Evolutionary conservation across 768 basidiomycete genomes (phyloP), one percentile per base, ranked within the genome.

Genomic region (Hericium alpestre): DNA sequence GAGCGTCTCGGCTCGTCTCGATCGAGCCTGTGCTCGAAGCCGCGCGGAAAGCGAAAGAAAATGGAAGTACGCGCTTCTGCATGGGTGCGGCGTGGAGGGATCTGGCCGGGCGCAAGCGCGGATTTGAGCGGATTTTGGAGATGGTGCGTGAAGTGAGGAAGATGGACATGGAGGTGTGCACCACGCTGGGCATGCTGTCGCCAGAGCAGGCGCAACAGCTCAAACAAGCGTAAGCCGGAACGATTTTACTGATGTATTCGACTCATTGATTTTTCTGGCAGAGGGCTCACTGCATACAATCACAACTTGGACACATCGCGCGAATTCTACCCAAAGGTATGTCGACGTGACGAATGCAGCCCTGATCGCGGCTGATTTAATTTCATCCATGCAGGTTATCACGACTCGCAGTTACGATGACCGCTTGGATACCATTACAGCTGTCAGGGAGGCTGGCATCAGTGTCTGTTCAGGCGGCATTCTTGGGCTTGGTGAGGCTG

Each of bases 21-120:
- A 73, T 97, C 51, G 93, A 92, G 65, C 93, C 94, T 16, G 95
- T 98, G 15, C 74, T 99, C 9, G 86, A 87, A 65, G 95, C 93
- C 27, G 95, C 95, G 20, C 81, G 90, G 12, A 86, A 87, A 67
- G 95, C 95, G 23, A 98, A 96, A 67, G 94, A 77, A 63, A 98
- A 97, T 69, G 95, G 95, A 38, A 93, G 91, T 68, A 98, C 95
- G 18, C 79, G 95, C 25, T 98, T 98, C 73, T 98, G 95, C 71
- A 98, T 97, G 95, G 95, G 95, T 57, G 94, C 95, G 4, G 95
- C 95, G 5, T 99, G 95, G 95, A 78, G 95, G 61, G 95, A 96
- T 68, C 80, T 97, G 56, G 83, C 88, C 10, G 93, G 95, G 2
- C 81, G 91, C 61, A 96, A 95, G 70, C 79, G 90, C 46, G 93